phyloP scores from a whole-genome alignment of 106 monocot genomes.

The Platanthera zijinensis region DNA sequence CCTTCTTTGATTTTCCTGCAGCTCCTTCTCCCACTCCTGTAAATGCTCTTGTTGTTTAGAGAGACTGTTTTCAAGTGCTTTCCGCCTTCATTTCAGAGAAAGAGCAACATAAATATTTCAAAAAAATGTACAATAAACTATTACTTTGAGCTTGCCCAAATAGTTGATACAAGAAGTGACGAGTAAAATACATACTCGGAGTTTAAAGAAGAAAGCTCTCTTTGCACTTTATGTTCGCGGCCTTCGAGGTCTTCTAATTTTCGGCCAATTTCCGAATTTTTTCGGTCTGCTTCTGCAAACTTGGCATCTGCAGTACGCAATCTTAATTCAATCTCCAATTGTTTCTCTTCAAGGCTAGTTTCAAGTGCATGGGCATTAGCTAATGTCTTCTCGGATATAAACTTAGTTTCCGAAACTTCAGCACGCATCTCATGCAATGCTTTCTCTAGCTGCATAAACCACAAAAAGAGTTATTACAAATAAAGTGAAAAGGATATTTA shows the following conservation, averaged over 20 bases:
- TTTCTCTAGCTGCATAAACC: constrained; percentile 64
- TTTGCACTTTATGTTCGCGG: constrained; percentile 60
- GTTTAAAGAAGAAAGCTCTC: constrained; percentile 50
- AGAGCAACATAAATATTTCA: not conserved
- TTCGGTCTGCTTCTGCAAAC: constrained; percentile 87
- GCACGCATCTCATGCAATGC: constrained; percentile 69
- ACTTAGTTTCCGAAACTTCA: constrained; percentile 67
- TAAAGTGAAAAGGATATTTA: not conserved
- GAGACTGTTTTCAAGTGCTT: constrained; percentile 48
- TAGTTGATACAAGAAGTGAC: not conserved
- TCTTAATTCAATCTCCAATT: constrained; percentile 59
- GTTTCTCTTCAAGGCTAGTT: constrained; percentile 64
- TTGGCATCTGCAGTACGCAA: constrained; percentile 70
- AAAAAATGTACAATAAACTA: not conserved
- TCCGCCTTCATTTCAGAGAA: constrained; percentile 32
- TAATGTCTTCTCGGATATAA: constrained; percentile 68
- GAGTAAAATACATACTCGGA: constrained; percentile 47
- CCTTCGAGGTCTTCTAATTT: constrained; percentile 64
- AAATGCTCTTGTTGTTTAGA: constrained; percentile 57
- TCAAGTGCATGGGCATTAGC: constrained; percentile 69
- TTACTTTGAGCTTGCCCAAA: not conserved
- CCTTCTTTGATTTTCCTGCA: constrained; percentile 78
- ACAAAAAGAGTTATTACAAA: not conserved
- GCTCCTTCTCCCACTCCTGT: constrained; percentile 65
- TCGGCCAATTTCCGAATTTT: constrained; percentile 65